A percentile compares a stretch with the other conserved stretches of the same genome.
These are phyloP conservation scores for Neurospora sp. DNA, from an alignment of 495 filamentous ascomycete species.

Conservation along the genomic window DNA sequence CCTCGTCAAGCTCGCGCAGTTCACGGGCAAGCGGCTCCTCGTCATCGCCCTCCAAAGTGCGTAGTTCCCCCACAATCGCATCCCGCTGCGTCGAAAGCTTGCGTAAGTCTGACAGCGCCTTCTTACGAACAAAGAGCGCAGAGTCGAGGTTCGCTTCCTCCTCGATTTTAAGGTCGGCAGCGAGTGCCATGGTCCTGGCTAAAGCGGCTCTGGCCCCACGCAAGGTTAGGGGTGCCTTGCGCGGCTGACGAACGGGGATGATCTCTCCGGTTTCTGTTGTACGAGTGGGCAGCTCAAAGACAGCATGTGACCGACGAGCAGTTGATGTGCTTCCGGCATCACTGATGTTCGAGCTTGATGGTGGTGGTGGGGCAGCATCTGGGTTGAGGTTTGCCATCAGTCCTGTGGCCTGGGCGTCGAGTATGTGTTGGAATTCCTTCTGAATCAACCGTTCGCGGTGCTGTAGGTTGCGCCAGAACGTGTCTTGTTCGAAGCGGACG, in stretches of 20 bases:
- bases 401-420: slow-evolving; percentile 79
- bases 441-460: slow-evolving; percentile 55
- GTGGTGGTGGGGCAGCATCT: background rate
- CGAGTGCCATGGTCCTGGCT: slow-evolving; percentile 55
- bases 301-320: slow-evolving; percentile 19
- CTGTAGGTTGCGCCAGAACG: slow-evolving; percentile 26
- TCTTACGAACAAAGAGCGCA: slow-evolving; percentile 48
- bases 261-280: slow-evolving; percentile 28
- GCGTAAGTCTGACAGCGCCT: slow-evolving; percentile 50
- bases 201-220: slow-evolving; percentile 62
- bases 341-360: slow-evolving; percentile 6
- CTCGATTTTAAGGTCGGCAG: slow-evolving; percentile 62
- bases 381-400: slow-evolving; percentile 33
- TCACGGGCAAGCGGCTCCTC: slow-evolving; percentile 44
- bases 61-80: slow-evolving; percentile 33
- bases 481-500: slow-evolving; percentile 18
- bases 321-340: slow-evolving; percentile 32
- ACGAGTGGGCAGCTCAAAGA: slow-evolving; percentile 13
- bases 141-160: slow-evolving; percentile 52
- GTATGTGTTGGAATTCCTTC: slow-evolving; percentile 62
- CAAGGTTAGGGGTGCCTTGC: slow-evolving; percentile 46
- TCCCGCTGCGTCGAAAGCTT: slow-evolving; percentile 45
- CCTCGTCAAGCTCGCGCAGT: slow-evolving; percentile 41
- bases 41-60: slow-evolving; percentile 27
- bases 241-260: slow-evolving; percentile 55